These are phyloP conservation scores for Lactarius sp. DNA, from an alignment of 768 basidiomycete genomes.

Conservation along the genomic window DNA sequence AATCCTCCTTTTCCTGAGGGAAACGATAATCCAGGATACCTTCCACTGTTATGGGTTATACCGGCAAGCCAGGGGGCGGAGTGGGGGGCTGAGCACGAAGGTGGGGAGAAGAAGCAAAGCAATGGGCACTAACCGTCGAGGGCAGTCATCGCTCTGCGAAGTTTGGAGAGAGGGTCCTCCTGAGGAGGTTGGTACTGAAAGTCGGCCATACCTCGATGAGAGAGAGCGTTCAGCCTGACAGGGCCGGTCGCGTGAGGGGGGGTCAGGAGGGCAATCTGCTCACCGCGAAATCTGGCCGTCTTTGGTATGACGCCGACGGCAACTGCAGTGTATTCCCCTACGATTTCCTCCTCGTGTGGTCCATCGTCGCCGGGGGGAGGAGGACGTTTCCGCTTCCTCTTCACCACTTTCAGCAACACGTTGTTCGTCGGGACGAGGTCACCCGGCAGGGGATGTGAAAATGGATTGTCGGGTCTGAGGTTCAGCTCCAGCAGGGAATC, in stretches of 20 bases:
- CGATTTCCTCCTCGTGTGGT: constrained; percentile 24
- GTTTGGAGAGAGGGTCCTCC: constrained; percentile 60
- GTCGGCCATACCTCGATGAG: constrained; percentile 77
- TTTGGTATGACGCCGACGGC: constrained; percentile 72
- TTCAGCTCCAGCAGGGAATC: constrained; percentile 71
- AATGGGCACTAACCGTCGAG: constrained; percentile 65
- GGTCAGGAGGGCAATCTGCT: constrained; percentile 29
- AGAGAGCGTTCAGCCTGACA: background rate
- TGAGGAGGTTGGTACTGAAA: constrained; percentile 80
- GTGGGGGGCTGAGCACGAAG: background rate
- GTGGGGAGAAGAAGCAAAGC: background rate
- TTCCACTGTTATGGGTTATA: constrained; percentile 47
- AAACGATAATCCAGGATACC: constrained; percentile 67
- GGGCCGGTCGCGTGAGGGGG: background rate
- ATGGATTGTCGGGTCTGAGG: constrained; percentile 67
- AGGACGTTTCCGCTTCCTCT: constrained; percentile 51
- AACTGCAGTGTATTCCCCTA: constrained; percentile 72
- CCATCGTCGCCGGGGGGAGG: constrained; percentile 4
- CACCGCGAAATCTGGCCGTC: constrained; percentile 88
- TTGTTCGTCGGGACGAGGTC: constrained; percentile 74
- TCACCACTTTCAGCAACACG: constrained; percentile 80
- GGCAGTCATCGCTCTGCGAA: constrained; percentile 68
- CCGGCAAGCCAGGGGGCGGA: background rate
- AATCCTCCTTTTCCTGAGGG: constrained; percentile 64
- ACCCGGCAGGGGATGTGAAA: constrained; percentile 80